Conservation (phyloP, 2,329 filamentous ascomycete genomes). For the Cladosporium sp. region DNA sequence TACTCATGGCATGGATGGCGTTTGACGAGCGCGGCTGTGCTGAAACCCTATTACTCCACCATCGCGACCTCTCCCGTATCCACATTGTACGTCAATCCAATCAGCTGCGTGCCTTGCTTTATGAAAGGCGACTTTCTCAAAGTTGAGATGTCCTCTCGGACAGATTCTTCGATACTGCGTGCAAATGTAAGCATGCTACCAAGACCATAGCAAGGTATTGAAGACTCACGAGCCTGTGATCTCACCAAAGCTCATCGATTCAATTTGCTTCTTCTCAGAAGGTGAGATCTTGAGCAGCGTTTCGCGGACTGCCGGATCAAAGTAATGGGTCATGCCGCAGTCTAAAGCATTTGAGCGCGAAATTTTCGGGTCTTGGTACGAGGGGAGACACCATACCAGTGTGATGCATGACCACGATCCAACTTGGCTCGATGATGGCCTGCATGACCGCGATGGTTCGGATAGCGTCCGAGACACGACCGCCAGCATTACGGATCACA, state of each 20-base stretch:
- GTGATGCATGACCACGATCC: conserved; percentile 34
- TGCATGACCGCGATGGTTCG: conserved; percentile 16
- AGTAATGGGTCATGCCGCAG: conserved; percentile 29
- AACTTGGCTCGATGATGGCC: conserved; percentile 11
- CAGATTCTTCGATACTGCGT: neutral
- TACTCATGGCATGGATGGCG: neutral
- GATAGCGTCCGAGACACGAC: conserved; percentile 15
- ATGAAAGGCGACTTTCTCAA: conserved; percentile 27
- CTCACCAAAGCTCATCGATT: conserved; percentile 29
- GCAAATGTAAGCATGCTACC: neutral
- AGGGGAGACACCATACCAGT: conserved; percentile 24
- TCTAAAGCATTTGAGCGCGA: conserved; percentile 17
- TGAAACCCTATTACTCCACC: neutral
- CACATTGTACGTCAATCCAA: conserved; percentile 19
- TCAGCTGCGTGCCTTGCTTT: conserved; percentile 22
- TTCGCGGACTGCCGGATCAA: conserved; percentile 25
- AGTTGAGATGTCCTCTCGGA: conserved; percentile 29
- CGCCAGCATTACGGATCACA: conserved; percentile 23
- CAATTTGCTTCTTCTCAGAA: conserved; percentile 25
- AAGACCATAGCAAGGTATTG: no score
- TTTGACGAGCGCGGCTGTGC: neutral
- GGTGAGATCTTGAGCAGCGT: conserved; percentile 26
- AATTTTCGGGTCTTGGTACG: neutral
- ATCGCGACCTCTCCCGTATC: conserved; percentile 1
- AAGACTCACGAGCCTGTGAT: conserved; percentile 27